Conservation (phyloP, 179 eudicot species). For the Corrigiola litoralis region DNA sequence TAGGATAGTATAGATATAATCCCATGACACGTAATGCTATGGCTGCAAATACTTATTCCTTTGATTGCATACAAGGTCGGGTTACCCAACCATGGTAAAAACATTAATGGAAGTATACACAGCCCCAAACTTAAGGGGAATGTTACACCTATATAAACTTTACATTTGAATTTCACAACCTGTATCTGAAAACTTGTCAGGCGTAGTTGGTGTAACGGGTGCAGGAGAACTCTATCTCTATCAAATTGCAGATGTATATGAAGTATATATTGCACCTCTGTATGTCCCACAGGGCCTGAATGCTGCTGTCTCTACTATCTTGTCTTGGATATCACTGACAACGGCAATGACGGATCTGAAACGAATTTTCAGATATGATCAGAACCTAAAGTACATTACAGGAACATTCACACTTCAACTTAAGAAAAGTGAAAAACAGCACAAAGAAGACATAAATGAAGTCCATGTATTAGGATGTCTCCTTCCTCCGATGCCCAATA, state of each 20-base stretch:
- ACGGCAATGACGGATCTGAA: slow-evolving; percentile 13
- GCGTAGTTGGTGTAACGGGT: too few species aligned
- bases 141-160: slow-evolving; percentile 8
- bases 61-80: not conserved
- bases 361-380: not conserved
- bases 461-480: too few species aligned
- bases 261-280: too few species aligned
- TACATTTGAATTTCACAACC: slow-evolving; percentile 2
- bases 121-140: not conserved
- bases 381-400: not conserved
- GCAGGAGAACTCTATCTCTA: too few species aligned
- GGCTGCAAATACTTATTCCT: not conserved
- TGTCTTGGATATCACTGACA: not conserved
- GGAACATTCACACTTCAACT: not conserved
- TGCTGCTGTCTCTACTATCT: not conserved
- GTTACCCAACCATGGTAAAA: not conserved
- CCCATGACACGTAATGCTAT: too few species aligned
- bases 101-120: not conserved
- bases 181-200: not conserved
- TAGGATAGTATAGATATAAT: too few species aligned
- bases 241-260: too few species aligned
- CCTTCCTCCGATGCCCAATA: too few species aligned
- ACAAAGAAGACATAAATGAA: too few species aligned
- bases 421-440: not conserved
- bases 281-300: too few species aligned